Evolutionary conservation across 2,329 filamentous ascomycete species (phyloP), one percentile per base, ranked within the genome.

Genomic region (Ophioceras dolichostomum): DNA sequence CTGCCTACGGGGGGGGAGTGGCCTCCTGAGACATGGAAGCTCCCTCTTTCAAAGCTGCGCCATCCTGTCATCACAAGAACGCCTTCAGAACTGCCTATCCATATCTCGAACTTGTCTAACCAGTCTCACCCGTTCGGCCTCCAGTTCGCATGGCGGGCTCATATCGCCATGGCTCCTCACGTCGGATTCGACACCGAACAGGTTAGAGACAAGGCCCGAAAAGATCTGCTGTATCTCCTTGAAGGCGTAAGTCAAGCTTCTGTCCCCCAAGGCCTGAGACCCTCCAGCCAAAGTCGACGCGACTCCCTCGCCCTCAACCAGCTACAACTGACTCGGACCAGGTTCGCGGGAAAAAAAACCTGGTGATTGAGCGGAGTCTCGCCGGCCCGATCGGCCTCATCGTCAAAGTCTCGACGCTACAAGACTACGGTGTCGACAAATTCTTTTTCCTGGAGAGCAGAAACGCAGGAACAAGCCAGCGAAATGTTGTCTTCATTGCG

Each of bases 301-400:
- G 22, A 26, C 22, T 26, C n/a, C n/a, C n/a, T n/a, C n/a, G n/a
- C n/a, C n/a, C n/a, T n/a, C n/a, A n/a, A n/a, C n/a, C n/a, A n/a
- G n/a, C n/a, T n/a, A 46, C 43, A 42, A 41, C 21, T 34, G 33
- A 34, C 33, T 26, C 13, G 33, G 21, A 34, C 13, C 54, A 98
- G 91, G 86, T 96, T 47, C 84, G 89, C 56, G 93, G 93, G 49
- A 98, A 96, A 75, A 98, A 98, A 71, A 96, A 95, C 54, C 69
- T 98, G 43, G 83, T 98, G 37, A 81, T 98, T 54, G 89, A 96
- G 58, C 84, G 83, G 59, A 80, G 79, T 50, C 71, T 98, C 49
- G 87, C 89, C 47, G 91, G 89, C 18, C 85, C 88, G 21, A 73
- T 98, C 48, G 86, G 88, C 41, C 72, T 89, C 41, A 81, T 98